Evolutionary conservation across 345 rosid genomes (phyloP), one percentile per base, ranked within the genome.

Genomic region (Citrus sp.): DNA sequence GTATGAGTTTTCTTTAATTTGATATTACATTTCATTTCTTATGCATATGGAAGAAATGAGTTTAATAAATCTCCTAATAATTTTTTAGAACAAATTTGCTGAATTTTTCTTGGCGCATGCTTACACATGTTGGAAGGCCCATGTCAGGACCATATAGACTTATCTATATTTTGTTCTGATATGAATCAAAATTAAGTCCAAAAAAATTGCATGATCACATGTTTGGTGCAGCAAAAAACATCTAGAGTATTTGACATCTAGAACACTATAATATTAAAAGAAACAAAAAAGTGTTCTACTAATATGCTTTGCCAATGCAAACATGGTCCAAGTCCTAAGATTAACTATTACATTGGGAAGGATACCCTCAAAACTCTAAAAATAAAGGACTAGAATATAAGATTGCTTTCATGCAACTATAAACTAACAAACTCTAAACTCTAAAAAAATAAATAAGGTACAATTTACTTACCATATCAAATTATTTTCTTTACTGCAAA

Each of bases 21-120:
- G 7, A 51, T 51, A 18, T 16, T 18, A 12, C 51, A 12, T 42
- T 42, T 12, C 16, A 3, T 12, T 42, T 42, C 19, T 66, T 12
- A 46, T 75, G 74, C 51, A n/a, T 12, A 42, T 3, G 13, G 18
- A 61, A 76, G 70, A 34, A 49, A 56, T 70, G 25, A 75, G 28
- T 63, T 28, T 37, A 32, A 42, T 12, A 12, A 42, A 35, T 73
- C n/a, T 49, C 22, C 56, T 32, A 49, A 49, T 62, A 32, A 38
- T 61, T 62, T 73, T 14, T 65, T 6, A 40, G 7, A 37, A 64
- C 9, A 12, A n/a, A 37, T 35, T 56, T 67, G 56, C 8, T 73
- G 49, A 63, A 70, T 28, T 49, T 40, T 21, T 24, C 21, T 40
- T 18, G 24, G 34, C 84, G 71, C 82, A 78, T 84, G 86, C 77